phyloP scores from a whole-genome alignment of 2,329 filamentous ascomycete species.

The Phyllosticta citriasiana region DNA sequence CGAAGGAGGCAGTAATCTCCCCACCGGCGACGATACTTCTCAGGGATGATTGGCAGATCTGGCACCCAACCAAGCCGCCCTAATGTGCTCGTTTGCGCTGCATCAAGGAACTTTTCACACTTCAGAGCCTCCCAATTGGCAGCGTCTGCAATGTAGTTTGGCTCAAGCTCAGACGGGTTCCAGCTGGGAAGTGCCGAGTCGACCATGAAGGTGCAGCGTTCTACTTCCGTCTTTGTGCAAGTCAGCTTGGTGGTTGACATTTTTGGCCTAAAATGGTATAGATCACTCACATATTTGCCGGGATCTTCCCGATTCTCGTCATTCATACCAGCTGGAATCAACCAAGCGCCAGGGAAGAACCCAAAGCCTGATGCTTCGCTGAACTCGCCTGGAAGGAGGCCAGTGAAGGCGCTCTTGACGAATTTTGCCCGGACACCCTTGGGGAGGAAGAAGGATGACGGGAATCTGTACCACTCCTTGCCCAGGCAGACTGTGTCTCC shows the following conservation, averaged over 20 bases:
- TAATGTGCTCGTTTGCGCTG: constrained; percentile 59
- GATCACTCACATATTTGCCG: constrained; percentile 63
- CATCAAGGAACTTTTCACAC: constrained; percentile 74
- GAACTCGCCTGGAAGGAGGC: constrained; percentile 85
- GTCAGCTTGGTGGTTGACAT: constrained; percentile 12
- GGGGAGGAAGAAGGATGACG: constrained; percentile 84
- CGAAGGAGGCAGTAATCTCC: constrained; percentile 78
- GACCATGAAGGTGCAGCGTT: constrained; percentile 71
- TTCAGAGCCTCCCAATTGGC: constrained; percentile 68
- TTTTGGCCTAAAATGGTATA: background rate
- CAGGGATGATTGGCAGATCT: constrained; percentile 57
- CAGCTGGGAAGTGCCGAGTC: constrained; percentile 69
- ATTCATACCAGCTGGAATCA: constrained; percentile 77
- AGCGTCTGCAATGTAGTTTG: constrained; percentile 64
- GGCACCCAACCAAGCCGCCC: constrained; percentile 78
- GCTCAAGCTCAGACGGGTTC: constrained; percentile 57
- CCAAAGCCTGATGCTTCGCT: constrained; percentile 63
- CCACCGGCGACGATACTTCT: constrained; percentile 65
- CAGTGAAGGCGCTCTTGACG: constrained; percentile 79
- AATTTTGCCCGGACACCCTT: constrained; percentile 79
- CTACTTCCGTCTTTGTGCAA: constrained; percentile 50
- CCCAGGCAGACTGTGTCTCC: constrained; percentile 76
- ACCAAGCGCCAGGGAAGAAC: constrained; percentile 74
- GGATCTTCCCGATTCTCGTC: constrained; percentile 79
- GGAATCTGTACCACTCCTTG: constrained; percentile 98